Base-by-base conservation (phyloP, 2,329 filamentous ascomycete species). In the Penicillium nordicum region DNA sequence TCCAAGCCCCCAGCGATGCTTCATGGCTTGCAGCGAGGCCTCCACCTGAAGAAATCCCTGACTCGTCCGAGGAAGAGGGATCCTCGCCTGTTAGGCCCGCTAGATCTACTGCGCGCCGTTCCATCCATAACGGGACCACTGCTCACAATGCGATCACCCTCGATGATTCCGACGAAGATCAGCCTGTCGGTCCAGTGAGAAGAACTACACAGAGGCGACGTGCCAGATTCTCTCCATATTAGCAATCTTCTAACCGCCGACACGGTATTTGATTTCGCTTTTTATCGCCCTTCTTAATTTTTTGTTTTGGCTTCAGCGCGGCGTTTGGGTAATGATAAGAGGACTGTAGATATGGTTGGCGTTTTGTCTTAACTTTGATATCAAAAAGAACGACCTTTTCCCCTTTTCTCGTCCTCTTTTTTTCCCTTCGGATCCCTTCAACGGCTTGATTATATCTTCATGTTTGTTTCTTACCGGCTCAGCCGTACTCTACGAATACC, bases 81-180 rank as follows among this genome's bases (percentile, higher is more conserved):
- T 37, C 43, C 29, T 47, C 62, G 9, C 56, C 58, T 41, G 2
- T 27, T n/a, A 36, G 47, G 23, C n/a, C 41, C 30, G 16, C 34
- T 40, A 53, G 59, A 29, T 36, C 46, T 16, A 50, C 5, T 29
- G 37, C 27, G 37, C 43, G 47, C 25, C 34, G 49, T 11, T 7
- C 49, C 14, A 43, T 30, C 50, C 32, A 45, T 45, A 27, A 59
- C 51, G 34, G 65, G 57, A n/a, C 43, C 34, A 49, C 54, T 30
- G 55, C 50, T 4, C 36, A 45, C 2, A 59, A 61, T 43, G 64
- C 54, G 25, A 67, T 67, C n/a, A 46, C 61, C 7, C 60, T 67
- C 12, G 62, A 65, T 34, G 63, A 66, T 50, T 60, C 60, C 11
- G 66, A 66, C 30, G 65, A 67, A 6, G 64, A 67, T 36, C 60